phyloP scores from a whole-genome alignment of 2,329 filamentous ascomycete species.

The Colletotrichum nymphaeae region DNA sequence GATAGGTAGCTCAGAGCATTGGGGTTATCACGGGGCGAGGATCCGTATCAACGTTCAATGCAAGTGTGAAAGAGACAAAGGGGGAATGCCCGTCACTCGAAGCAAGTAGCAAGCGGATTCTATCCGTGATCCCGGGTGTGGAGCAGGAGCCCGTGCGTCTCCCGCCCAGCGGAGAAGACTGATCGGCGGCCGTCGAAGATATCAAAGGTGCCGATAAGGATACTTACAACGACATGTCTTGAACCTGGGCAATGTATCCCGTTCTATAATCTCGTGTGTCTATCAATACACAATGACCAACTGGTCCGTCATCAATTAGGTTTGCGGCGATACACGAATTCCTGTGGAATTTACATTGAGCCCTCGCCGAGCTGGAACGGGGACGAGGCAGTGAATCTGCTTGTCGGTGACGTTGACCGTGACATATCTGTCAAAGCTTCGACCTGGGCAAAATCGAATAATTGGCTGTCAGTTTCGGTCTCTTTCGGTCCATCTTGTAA shows the following conservation, averaged over 20 bases:
- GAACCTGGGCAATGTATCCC: neutral
- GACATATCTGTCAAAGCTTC: conserved; percentile 2
- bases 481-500: neutral
- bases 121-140: neutral
- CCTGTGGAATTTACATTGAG: neutral
- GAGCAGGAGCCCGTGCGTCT: conserved; percentile 5
- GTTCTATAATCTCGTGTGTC: neutral
- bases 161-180: neutral
- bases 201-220: neutral
- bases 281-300: conserved; percentile 4
- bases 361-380: neutral
- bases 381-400: neutral
- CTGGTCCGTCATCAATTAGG: conserved; percentile 11
- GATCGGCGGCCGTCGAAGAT: neutral
- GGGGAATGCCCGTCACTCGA: neutral
- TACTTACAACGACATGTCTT: neutral
- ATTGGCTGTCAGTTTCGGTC: neutral
- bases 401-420: conserved; percentile 3
- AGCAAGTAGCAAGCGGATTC: neutral
- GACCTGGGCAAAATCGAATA: neutral
- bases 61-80: neutral
- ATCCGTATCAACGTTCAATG: neutral
- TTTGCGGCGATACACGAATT: conserved; percentile 2
- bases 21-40: neutral
- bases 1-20: neutral